Conservation (phyloP, 768 basidiomycete species). For the Podaxis sp. region DNA sequence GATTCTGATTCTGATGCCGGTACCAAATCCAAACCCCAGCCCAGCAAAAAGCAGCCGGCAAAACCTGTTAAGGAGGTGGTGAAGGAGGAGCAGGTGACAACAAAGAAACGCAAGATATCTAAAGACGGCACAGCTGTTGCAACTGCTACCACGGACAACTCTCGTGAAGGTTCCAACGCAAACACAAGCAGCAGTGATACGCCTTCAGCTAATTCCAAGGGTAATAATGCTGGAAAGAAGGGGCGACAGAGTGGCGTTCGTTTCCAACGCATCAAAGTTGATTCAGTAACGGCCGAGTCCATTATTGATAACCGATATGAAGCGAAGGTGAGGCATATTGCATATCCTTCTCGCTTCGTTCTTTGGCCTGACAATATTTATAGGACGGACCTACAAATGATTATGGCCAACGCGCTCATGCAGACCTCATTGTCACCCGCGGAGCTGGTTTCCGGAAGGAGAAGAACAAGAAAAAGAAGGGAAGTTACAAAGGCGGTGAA, state of each 20-base stretch:
- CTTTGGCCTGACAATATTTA: background rate
- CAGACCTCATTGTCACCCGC: slow-evolving; percentile 89
- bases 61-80: slow-evolving; percentile 11
- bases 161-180: slow-evolving; percentile 16
- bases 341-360: slow-evolving; percentile 5
- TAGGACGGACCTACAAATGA: slow-evolving; percentile 71
- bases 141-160: slow-evolving; percentile 37
- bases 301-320: slow-evolving; percentile 76
- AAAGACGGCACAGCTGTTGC: slow-evolving; percentile 48
- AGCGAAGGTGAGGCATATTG: slow-evolving; percentile 55
- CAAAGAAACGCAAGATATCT: slow-evolving; percentile 64
- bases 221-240: slow-evolving; percentile 29
- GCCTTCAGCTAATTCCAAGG: background rate
- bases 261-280: slow-evolving; percentile 78
- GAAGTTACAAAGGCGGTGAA: slow-evolving; percentile 91
- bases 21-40: slow-evolving; percentile 12
- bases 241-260: slow-evolving; percentile 54
- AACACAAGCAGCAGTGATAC: slow-evolving; percentile 17
- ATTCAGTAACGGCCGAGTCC: slow-evolving; percentile 42
- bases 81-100: slow-evolving; percentile 31
- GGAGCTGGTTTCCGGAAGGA: slow-evolving; percentile 97
- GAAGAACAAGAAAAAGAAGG: slow-evolving; percentile 99
- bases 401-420: slow-evolving; percentile 84
- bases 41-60: background rate
- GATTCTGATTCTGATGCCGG: slow-evolving; percentile 25